Percentiles rank a stretch among this genome's conserved stretches.
phyloP scores from a whole-genome alignment of 768 basidiomycete genomes.

The Trametes punicea region DNA sequence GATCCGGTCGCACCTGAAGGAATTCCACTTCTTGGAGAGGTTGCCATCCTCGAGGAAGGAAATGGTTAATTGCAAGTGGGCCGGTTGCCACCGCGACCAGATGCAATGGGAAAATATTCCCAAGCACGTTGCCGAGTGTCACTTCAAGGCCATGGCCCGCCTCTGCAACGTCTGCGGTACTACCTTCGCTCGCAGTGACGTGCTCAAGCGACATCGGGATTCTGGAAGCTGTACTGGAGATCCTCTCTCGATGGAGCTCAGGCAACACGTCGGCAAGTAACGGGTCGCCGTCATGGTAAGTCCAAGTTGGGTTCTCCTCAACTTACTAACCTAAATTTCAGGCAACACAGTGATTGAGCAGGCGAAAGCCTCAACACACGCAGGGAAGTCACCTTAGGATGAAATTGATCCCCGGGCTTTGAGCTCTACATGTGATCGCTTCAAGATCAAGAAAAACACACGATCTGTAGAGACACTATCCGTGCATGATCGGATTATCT shows the following conservation, averaged over 20 bases:
- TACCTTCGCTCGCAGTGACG: conserved; percentile 17
- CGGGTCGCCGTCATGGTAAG: too few species aligned
- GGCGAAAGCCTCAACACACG: too few species aligned
- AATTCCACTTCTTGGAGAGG: conserved; percentile 1
- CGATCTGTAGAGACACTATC: too few species aligned
- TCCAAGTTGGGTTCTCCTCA: too few species aligned
- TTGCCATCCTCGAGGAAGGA: background rate
- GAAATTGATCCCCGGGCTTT: too few species aligned
- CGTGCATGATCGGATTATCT: too few species aligned
- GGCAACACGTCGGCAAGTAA: too few species aligned
- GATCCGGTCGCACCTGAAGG: conserved; percentile 13
- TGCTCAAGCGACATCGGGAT: conserved; percentile 15
- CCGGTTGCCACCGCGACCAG: conserved; percentile 6
- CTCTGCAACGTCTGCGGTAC: conserved; percentile 4
- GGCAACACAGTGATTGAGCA: too few species aligned
- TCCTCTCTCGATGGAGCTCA: background rate
- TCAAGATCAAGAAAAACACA: too few species aligned
- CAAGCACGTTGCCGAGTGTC: conserved; percentile 21
- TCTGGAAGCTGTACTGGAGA: background rate
- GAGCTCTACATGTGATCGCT: too few species aligned
- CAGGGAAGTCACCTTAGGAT: too few species aligned
- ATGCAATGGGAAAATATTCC: conserved; percentile 21
- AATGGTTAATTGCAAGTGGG: conserved; percentile 9
- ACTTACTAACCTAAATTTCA: too few species aligned
- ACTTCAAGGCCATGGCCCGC: conserved; percentile 14